Evolutionary conservation across 1,139 yeast genomes (phyloP), one percentile per base, ranked within the genome.

Genomic region (Geotrichum siamense): DNA sequence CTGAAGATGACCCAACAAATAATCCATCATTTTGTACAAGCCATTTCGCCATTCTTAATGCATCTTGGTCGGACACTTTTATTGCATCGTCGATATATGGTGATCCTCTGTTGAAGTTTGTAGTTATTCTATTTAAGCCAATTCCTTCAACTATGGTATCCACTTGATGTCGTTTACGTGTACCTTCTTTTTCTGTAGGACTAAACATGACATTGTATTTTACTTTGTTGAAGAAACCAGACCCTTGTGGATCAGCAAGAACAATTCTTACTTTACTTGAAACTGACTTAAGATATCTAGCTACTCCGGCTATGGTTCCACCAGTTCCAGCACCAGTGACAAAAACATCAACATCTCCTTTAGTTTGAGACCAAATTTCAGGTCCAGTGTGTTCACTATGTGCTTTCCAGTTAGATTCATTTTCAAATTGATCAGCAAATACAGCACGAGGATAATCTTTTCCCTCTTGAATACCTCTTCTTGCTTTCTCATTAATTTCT

Each of bases 371-470:
- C 68, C 74, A 80, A 6, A 91, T 84, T 55, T 84, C 98, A 0
- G 97, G 97, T 0, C 95, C 98, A 0, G 98, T 91, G 3, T 89
- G 74, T 12, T 62, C 61, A 59, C 78, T 86, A 62, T 91, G 98
- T 3, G 82, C 73, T 48, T 74, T 68, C 97, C 97, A 91, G 59
- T 91, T 91, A 49, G 76, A 79, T 52, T 83, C 93, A 59, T 86
- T 91, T 60, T 91, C 98, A 64, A 91, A 91, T 61, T 89, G 98
- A 63, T 91, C 93, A 2, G 96, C 96, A 68, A 89, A 91, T 0
- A 89, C 69, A 1, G 95, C 96, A 9, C 54, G 54, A 12, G 55
- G 48, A 4, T 51, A 26, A 13, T 31, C 38, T 3, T 28, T 36
- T 8, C 34, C 27, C 6, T 39, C 37, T 6, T 22, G 9, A 4